phyloP scores from a whole-genome alignment of 768 basidiomycete species.

The Suillus hirtellus region DNA sequence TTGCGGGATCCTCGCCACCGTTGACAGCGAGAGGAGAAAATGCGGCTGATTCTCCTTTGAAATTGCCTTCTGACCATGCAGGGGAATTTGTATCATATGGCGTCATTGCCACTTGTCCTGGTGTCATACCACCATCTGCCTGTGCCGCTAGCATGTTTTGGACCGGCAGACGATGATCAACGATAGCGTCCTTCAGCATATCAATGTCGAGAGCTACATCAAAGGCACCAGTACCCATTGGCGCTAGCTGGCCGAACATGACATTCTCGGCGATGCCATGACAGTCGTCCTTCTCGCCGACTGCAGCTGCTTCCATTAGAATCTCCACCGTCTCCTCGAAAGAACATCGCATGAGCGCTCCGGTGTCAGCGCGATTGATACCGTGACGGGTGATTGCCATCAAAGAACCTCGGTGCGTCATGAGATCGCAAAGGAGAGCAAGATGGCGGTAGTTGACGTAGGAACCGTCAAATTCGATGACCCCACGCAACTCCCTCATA shows the following conservation, averaged over 20 bases:
- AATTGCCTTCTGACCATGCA: slow-evolving; percentile 72
- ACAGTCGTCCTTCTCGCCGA: slow-evolving; percentile 98
- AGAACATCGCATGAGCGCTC: slow-evolving; percentile 96
- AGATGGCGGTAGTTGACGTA: slow-evolving; percentile 99
- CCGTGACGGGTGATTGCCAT: slow-evolving; percentile 99
- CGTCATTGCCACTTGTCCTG: slow-evolving; percentile 91
- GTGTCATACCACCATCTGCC: slow-evolving; percentile 87
- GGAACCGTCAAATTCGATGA: slow-evolving; percentile 99
- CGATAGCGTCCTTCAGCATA: slow-evolving; percentile 97
- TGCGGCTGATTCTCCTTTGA: slow-evolving; percentile 83
- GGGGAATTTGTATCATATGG: slow-evolving; percentile 95
- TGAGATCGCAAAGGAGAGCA: slow-evolving; percentile 93
- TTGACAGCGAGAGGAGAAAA: slow-evolving; percentile 95
- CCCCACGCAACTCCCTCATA: slow-evolving; percentile 89
- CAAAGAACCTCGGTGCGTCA: slow-evolving; percentile 92
- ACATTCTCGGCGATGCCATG: slow-evolving; percentile 99
- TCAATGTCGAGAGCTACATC: slow-evolving; percentile 96
- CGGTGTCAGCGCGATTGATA: slow-evolving; percentile 99
- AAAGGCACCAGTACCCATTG: slow-evolving; percentile 97
- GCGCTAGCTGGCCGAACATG: slow-evolving; percentile 99
- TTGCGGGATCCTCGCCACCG: slow-evolving; percentile 79
- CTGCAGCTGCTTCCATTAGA: slow-evolving; percentile 96
- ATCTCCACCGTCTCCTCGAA: slow-evolving; percentile 99
- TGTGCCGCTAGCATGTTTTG: slow-evolving; percentile 78
- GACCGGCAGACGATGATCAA: slow-evolving; percentile 91